A percentile compares a stretch with the other conserved stretches of the same genome.
Evolutionary conservation across 2,329 filamentous ascomycete genomes (phyloP).

Genomic region (Xenoacremonium recifei): DNA sequence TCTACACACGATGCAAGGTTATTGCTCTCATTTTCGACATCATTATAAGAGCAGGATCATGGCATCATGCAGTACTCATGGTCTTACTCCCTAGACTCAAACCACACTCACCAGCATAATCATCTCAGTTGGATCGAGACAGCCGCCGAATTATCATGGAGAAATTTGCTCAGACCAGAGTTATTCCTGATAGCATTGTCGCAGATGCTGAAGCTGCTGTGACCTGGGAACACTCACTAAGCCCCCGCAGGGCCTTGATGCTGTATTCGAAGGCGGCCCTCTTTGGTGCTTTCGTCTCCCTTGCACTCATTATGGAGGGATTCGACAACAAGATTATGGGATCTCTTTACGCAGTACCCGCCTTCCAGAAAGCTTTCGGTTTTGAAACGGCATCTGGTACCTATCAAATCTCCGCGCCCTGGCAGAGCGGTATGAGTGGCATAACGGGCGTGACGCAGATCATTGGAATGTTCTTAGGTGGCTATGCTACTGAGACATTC

Average conservation of each 20-base stretch:
- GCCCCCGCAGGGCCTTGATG: neutral
- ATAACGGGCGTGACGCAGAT: neutral
- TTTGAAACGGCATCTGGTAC: neutral
- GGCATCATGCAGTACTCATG: too few species aligned
- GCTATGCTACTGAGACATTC: constrained; percentile 2
- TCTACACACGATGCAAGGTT: too few species aligned
- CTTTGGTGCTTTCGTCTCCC: constrained; percentile 1
- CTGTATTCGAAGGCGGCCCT: neutral
- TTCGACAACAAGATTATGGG: constrained; percentile 8
- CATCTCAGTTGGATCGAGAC: too few species aligned
- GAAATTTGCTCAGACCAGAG: neutral
- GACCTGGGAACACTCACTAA: neutral
- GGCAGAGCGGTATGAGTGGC: constrained; percentile 1
- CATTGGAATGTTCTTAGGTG: constrained; percentile 1
- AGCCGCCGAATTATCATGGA: too few species aligned
- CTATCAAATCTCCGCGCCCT: constrained; percentile 7
- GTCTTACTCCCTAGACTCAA: too few species aligned
- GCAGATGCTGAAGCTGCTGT: neutral
- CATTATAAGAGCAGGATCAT: too few species aligned
- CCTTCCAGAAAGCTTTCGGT: constrained; percentile 4
- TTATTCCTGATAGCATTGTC: neutral
- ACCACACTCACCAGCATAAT: too few species aligned
- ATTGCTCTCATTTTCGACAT: too few species aligned
- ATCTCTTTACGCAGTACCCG: constrained; percentile 4
- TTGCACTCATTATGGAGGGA: constrained; percentile 7